Evolutionary conservation across 2,329 filamentous ascomycete species (phyloP), one percentile per base, ranked within the genome.

Genomic region (Chalara sp.): DNA sequence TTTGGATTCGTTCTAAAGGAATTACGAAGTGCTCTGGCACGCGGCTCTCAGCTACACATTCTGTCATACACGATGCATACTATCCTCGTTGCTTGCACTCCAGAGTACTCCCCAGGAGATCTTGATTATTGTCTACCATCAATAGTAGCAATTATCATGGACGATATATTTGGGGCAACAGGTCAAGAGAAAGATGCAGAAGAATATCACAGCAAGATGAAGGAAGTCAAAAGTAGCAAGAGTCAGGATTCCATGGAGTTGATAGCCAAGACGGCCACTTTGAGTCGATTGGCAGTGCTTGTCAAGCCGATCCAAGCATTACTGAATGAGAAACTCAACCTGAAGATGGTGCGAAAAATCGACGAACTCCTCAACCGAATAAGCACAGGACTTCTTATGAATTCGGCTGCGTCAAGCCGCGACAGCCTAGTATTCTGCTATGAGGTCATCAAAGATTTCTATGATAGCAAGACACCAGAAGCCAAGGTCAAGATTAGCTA

Each of bases 191-290:
- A 99, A 69, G 93, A 99, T 61, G 92, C 92, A 0, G 90, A 96
- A 61, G 93, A 91, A 48, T 99, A 99, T 66, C 85, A 86, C 50
- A 96, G 84, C 65, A 87, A 92, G 68, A 96, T 95, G 85, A 96
- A 95, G 68, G 93, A 99, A 70, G 86, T 99, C 51, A 97, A 96
- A 73, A 93, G 88, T 68, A 96, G 88, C 74, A 99, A 97, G 74
- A 96, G 91, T 65, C 95, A 91, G 63, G 95, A 99, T 65, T 95
- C 93, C 0, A 95, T 97, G 84, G 92, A 97, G 67, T 75, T 97
- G 12, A 77, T 97, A 57, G 87, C 93, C 30, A 88, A 85, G 63
- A 90, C 84, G 45, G 84, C 89, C 1, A 92, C 90, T 1, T 75
- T 96, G 29, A 74, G 71, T 47, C 81, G 84, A 51, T 76, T 97